Conservation (phyloP, 2,329 filamentous ascomycete species). For the Fusarium succisae region DNA sequence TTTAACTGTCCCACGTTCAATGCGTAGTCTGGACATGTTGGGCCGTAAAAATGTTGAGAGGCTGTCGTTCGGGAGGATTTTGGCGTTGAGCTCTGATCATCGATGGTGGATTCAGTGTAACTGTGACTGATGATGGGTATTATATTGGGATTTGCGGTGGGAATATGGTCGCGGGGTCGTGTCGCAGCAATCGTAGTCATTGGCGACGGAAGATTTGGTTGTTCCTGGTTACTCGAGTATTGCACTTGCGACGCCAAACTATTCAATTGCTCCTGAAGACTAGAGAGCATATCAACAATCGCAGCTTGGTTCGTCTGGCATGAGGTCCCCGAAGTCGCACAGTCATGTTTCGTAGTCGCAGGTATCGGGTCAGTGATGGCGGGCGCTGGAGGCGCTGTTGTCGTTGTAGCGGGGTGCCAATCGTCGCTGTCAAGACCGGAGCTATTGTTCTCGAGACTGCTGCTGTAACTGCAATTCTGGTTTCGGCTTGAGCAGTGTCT, state of each 20-base stretch:
- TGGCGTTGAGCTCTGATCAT: background rate
- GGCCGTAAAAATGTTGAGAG: constrained; percentile 36
- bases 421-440: background rate
- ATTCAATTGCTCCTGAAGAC: constrained; percentile 16
- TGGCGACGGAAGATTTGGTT: background rate
- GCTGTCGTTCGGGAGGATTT: background rate
- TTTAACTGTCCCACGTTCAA: constrained; percentile 39
- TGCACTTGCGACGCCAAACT: constrained; percentile 20
- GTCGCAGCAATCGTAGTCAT: background rate
- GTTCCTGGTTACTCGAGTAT: background rate
- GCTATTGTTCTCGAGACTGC: background rate
- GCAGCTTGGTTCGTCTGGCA: constrained; percentile 5
- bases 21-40: constrained; percentile 43
- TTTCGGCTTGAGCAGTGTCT: constrained; percentile 2
- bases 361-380: background rate
- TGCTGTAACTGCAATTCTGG: constrained; percentile 11
- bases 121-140: background rate
- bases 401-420: background rate
- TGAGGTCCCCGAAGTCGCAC: background rate
- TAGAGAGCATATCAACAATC: constrained; percentile 22
- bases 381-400: background rate
- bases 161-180: background rate
- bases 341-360: background rate
- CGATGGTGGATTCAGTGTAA: background rate
- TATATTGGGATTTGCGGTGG: background rate